Conservation (phyloP, 495 filamentous ascomycete genomes). For the Letharia columbiana region DNA sequence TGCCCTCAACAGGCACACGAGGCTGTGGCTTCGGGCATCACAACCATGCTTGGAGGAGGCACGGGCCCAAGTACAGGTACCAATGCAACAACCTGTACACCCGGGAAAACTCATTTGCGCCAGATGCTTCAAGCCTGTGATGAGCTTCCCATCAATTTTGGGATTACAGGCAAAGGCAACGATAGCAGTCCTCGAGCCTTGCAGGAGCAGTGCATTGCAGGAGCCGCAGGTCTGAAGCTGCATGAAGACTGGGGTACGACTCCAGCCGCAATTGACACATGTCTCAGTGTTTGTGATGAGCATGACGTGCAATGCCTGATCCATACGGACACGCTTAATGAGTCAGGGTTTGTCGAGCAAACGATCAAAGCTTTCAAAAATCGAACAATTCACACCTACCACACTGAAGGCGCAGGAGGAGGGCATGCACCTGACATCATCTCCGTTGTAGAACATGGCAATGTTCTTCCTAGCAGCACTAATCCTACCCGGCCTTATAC, state of each 20-base stretch:
- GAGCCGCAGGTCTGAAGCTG: conserved; percentile 84
- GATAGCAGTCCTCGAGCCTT: conserved; percentile 67
- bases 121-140: conserved; percentile 94
- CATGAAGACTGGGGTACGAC: conserved; percentile 98
- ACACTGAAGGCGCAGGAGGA: conserved; percentile 94
- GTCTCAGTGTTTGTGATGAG: conserved; percentile 79
- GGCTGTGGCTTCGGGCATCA: conserved; percentile 78
- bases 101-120: conserved; percentile 70
- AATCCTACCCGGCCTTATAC: conserved; percentile 95
- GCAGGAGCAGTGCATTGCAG: conserved; percentile 72
- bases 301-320: conserved; percentile 92
- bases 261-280: conserved; percentile 86
- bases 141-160: conserved; percentile 78
- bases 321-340: conserved; percentile 96
- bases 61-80: conserved; percentile 95
- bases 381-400: conserved; percentile 94
- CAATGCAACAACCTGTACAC: conserved; percentile 92
- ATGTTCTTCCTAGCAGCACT: conserved; percentile 85
- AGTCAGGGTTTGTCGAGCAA: conserved; percentile 93
- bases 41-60: conserved; percentile 86
- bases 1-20: conserved; percentile 92
- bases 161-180: conserved; percentile 95
- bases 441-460: conserved; percentile 79
- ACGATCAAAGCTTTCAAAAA: conserved; percentile 81
- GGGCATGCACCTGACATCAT: conserved; percentile 98